A percentile compares a stretch with the other conserved stretches of the same genome.
Conservation (phyloP, 768 basidiomycete species). For the Russula dissimulans region DNA sequence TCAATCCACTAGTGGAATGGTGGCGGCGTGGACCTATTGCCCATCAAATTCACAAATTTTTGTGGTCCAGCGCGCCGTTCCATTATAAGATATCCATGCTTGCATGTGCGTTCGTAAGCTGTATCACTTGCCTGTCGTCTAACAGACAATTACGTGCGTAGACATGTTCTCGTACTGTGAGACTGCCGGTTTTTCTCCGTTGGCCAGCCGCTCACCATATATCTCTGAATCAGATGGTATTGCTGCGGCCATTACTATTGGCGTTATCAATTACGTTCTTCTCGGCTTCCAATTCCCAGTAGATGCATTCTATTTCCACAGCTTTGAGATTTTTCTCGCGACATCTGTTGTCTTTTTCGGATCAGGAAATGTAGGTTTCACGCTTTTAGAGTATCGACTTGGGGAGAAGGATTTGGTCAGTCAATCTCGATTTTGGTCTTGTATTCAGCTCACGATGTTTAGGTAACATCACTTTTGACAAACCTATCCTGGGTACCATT, state of each 20-base stretch:
- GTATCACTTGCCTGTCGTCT: neutral
- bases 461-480: constrained; percentile 24
- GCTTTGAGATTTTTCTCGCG: constrained; percentile 75
- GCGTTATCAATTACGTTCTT: constrained; percentile 62
- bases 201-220: neutral
- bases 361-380: constrained; percentile 60
- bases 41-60: constrained; percentile 62
- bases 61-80: constrained; percentile 53
- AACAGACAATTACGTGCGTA: constrained; percentile 11
- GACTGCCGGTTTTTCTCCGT: constrained; percentile 17
- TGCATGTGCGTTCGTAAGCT: constrained; percentile 32
- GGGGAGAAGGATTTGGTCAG: constrained; percentile 33
- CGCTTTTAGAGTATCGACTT: constrained; percentile 63
- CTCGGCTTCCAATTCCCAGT: constrained; percentile 66
- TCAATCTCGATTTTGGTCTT: neutral
- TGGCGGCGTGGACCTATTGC: constrained; percentile 74
- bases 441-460: neutral
- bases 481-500: constrained; percentile 34
- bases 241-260: constrained; percentile 56
- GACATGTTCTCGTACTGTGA: constrained; percentile 47
- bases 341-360: constrained; percentile 72
- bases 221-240: constrained; percentile 36
- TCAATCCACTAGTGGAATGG: constrained; percentile 79
- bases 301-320: constrained; percentile 70
- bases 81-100: constrained; percentile 47